Conservation (phyloP, 176 grass and related monocot genomes). For the Phragmites australis region DNA sequence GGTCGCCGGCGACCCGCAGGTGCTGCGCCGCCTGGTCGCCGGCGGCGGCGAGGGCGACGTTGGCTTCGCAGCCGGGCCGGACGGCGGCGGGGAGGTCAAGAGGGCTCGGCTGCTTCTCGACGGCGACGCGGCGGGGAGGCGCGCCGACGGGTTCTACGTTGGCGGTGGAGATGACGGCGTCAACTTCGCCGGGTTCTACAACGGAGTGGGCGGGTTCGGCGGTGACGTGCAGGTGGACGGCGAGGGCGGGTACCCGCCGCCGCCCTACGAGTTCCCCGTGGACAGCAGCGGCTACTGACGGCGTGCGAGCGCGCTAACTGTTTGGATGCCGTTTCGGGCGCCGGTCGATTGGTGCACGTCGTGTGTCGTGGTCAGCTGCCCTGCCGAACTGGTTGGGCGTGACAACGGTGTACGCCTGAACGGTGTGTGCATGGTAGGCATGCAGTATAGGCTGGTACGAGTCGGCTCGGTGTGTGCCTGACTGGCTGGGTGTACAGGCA, state of each 20-base stretch:
- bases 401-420: neutral
- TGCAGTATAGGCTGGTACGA: neutral
- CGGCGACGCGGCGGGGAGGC: neutral
- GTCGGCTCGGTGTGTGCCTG: neutral
- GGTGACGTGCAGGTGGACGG: neutral
- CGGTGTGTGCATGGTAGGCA: neutral
- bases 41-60: neutral
- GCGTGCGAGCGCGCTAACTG: neutral
- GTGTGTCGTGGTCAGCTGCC: neutral
- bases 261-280: constrained; percentile 41
- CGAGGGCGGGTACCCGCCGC: constrained; percentile 20
- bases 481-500: neutral
- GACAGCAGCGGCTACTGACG: constrained; percentile 40
- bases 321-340: neutral
- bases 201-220: constrained; percentile 26
- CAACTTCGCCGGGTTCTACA: constrained; percentile 40
- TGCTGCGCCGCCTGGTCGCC: constrained; percentile 51
- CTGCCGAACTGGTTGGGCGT: neutral
- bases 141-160: neutral
- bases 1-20: constrained; percentile 59
- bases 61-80: neutral
- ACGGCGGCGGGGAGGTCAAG: constrained; percentile 13
- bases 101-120: constrained; percentile 42
- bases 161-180: neutral
- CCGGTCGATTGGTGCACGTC: neutral